Percentiles rank a stretch among this genome's conserved stretches.
Evolutionary conservation across 1,284 basidiomycete genomes (phyloP).

Genomic region (Xerocomus minutiporus): DNA sequence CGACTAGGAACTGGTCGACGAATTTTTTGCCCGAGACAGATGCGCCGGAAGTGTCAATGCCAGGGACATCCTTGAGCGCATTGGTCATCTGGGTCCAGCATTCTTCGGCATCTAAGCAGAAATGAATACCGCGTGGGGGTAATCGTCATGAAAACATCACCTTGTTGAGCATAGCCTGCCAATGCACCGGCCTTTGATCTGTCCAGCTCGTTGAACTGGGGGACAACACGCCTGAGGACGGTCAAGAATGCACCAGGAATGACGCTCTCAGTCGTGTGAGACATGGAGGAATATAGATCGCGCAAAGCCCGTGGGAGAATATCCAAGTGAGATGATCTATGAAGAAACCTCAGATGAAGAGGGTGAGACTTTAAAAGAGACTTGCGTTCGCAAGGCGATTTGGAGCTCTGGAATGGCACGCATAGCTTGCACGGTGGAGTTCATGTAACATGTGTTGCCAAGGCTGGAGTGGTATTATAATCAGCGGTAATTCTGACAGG

Average conservation of each 20-base stretch:
- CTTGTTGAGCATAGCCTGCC: slow-evolving; percentile 81
- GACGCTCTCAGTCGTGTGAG: slow-evolving; percentile 72
- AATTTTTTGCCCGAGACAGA: slow-evolving; percentile 49
- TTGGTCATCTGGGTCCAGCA: slow-evolving; percentile 87
- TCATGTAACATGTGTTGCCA: slow-evolving; percentile 96
- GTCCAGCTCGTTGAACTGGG: slow-evolving; percentile 86
- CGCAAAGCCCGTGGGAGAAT: slow-evolving; percentile 59
- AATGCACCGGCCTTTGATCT: slow-evolving; percentile 42
- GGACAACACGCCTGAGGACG: slow-evolving; percentile 73
- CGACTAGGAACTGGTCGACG: slow-evolving; percentile 82
- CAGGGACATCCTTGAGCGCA: slow-evolving; percentile 64
- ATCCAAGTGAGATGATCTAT: slow-evolving; percentile 23
- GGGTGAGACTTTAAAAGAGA: slow-evolving; percentile 1
- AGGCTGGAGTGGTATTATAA: slow-evolving; percentile 40
- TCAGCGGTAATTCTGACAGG: not conserved
- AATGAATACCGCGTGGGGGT: slow-evolving; percentile 2
- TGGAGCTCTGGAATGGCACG: slow-evolving; percentile 88
- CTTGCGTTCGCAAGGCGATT: slow-evolving; percentile 58
- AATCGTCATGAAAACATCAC: slow-evolving; percentile 34
- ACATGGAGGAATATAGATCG: slow-evolving; percentile 72
- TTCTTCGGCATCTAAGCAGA: slow-evolving; percentile 85
- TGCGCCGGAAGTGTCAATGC: slow-evolving; percentile 36
- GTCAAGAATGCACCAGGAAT: slow-evolving; percentile 72
- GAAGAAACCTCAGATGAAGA: not conserved
- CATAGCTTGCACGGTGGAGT: slow-evolving; percentile 89